A percentile compares a stretch with the other conserved stretches of the same genome.
phyloP scores from a whole-genome alignment of 2,329 filamentous ascomycete genomes.

The Catunica adiposa region DNA sequence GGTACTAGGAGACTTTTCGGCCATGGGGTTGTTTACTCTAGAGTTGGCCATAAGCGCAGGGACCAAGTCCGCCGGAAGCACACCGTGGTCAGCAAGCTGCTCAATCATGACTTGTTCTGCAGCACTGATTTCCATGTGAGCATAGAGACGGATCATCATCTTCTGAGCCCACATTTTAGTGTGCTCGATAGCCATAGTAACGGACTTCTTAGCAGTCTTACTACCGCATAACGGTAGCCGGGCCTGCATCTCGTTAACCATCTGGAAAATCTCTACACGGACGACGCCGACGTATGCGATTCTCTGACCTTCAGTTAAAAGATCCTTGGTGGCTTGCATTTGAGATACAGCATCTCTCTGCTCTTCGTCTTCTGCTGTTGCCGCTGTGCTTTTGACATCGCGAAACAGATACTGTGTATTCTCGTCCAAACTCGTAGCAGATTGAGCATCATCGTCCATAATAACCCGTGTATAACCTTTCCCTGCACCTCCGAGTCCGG shows the following conservation, averaged over 20 bases:
- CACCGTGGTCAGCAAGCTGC: constrained; percentile 82
- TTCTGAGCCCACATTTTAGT: constrained; percentile 95
- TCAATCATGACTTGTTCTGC: constrained; percentile 98
- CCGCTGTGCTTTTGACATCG: constrained; percentile 42
- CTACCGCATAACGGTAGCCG: constrained; percentile 22
- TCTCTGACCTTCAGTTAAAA: constrained; percentile 86
- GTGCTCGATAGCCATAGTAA: constrained; percentile 54
- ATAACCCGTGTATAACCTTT: constrained; percentile 94
- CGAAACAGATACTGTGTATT: constrained; percentile 94
- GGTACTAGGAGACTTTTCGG: constrained; percentile 25
- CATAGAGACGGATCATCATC: constrained; percentile 89
- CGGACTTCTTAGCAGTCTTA: constrained; percentile 54
- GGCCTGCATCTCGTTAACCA: constrained; percentile 52
- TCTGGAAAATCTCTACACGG: constrained; percentile 60
- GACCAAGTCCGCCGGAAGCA: constrained; percentile 68
- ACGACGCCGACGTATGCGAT: constrained; percentile 92
- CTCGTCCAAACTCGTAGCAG: constrained; percentile 89
- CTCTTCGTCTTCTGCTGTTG: constrained; percentile 58
- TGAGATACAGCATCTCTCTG: constrained; percentile 74
- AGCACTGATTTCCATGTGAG: constrained; percentile 88
- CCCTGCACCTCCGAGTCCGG: constrained; percentile 68
- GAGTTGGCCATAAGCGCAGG: constrained; percentile 81
- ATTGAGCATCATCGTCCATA: constrained; percentile 85
- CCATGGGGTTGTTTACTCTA: constrained; percentile 82
- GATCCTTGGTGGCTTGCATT: constrained; percentile 87